Conservation (phyloP, 495 filamentous ascomycete species). For the Astrothelium macrocarpum region DNA sequence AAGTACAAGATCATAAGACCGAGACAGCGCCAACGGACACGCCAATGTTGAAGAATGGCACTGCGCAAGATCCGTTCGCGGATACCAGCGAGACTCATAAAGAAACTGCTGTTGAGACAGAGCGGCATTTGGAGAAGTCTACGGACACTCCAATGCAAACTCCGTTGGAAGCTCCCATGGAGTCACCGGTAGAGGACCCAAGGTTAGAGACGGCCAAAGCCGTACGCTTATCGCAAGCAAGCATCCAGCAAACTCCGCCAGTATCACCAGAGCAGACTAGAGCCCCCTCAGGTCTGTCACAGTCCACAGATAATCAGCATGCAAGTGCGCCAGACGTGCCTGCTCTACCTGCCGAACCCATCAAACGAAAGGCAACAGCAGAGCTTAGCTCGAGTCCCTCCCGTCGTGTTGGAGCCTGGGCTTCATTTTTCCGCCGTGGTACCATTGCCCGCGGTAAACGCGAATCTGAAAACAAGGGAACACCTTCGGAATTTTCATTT, state of each 20-base stretch:
- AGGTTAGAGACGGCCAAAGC: conserved; percentile 35
- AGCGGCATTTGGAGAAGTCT: neutral
- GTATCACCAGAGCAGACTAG: conserved; percentile 45
- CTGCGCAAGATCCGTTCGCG: conserved; percentile 19
- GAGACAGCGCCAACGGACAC: conserved; percentile 8
- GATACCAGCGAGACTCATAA: conserved; percentile 7
- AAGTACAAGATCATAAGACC: conserved; percentile 23
- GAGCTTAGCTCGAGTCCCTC: conserved; percentile 9
- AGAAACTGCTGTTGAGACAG: neutral
- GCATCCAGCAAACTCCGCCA: conserved; percentile 36
- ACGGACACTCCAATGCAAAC: conserved; percentile 3
- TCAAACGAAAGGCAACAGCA: conserved; percentile 40
- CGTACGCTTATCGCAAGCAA: conserved; percentile 43
- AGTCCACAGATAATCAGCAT: conserved; percentile 18
- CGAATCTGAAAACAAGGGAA: conserved; percentile 44
- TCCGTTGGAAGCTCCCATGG: conserved; percentile 27
- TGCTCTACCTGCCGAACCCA: conserved; percentile 28
- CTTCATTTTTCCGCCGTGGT: conserved; percentile 65
- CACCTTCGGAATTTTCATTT: conserved; percentile 44
- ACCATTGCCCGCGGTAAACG: conserved; percentile 43
- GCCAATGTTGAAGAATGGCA: neutral
- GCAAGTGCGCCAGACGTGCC: conserved; percentile 39
- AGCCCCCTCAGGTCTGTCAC: conserved; percentile 45
- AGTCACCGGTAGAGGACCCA: conserved; percentile 33
- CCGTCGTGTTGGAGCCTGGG: conserved; percentile 41